Percentiles rank a stretch among this genome's conserved stretches.
These are phyloP conservation scores for Cornus kousa DNA, from an alignment of 148 eudicot species.

Conservation along the genomic window DNA sequence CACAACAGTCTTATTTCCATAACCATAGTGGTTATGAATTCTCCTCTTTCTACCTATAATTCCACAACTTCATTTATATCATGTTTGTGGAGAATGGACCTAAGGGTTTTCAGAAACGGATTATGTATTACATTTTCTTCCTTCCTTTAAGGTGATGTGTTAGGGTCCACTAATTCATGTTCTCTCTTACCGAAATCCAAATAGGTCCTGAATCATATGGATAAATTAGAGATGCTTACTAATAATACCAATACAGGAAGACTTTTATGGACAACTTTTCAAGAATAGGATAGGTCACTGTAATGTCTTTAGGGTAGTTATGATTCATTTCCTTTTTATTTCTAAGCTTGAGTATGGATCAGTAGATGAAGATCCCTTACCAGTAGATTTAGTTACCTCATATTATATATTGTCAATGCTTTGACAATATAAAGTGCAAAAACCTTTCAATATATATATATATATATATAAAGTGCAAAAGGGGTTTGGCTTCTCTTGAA, in stretches of 20 bases:
- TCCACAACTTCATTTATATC: too few relatives aligned
- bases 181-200: not conserved
- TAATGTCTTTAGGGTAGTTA: not conserved
- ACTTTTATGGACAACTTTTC: not conserved
- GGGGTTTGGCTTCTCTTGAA: not conserved
- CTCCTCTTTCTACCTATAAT: too few relatives aligned
- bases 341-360: not conserved
- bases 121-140: not conserved
- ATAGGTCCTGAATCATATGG: not conserved
- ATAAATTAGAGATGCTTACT: not conserved
- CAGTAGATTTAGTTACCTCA: not conserved
- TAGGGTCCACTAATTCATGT: not conserved
- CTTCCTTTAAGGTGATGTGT: not conserved
- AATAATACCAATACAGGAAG: not conserved
- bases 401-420: not conserved
- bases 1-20: too few relatives aligned
- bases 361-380: not conserved
- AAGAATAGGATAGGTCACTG: not conserved
- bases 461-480: not conserved
- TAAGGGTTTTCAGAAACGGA: too few relatives aligned
- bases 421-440: not conserved
- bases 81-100: too few relatives aligned
- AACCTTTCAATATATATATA: too few relatives aligned
- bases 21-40: too few relatives aligned
- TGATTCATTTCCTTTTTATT: not conserved